These are phyloP conservation scores for Candida sanyaensis DNA, from an alignment of 1,139 yeast genomes.

Conservation along the genomic window DNA sequence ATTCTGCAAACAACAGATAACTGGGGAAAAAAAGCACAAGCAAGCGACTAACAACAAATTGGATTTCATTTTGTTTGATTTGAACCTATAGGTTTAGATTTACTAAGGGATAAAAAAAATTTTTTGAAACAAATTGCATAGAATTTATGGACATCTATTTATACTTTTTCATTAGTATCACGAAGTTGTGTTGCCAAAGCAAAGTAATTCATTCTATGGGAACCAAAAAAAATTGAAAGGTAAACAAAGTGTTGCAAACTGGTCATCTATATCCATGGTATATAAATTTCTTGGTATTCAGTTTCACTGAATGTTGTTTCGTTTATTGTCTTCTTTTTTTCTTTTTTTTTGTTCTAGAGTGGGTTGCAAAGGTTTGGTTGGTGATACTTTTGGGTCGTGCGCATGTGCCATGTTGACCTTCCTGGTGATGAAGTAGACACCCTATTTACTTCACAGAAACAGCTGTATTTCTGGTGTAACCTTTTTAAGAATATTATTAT, in stretches of 20 bases:
- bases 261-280: not conserved
- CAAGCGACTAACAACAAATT: not conserved
- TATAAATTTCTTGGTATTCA: not conserved
- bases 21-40: constrained; percentile 3
- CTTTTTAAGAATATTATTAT: too few relatives aligned
- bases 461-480: too few relatives aligned
- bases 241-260: constrained; percentile 8
- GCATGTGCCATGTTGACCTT: too few relatives aligned
- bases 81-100: not conserved
- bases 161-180: not conserved
- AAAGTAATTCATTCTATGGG: not conserved
- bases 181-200: not conserved
- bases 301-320: too few relatives aligned
- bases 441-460: too few relatives aligned
- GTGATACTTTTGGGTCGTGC: too few relatives aligned
- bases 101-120: not conserved
- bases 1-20: constrained; percentile 3
- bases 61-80: not conserved
- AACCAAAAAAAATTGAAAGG: not conserved
- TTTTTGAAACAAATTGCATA: not conserved
- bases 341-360: not conserved
- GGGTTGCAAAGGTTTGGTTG: not conserved
- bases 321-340: not conserved
- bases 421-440: too few relatives aligned
- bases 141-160: not conserved